Evolutionary conservation across 495 filamentous ascomycete species (phyloP).

Genomic region (Cenococcum geophilum): DNA sequence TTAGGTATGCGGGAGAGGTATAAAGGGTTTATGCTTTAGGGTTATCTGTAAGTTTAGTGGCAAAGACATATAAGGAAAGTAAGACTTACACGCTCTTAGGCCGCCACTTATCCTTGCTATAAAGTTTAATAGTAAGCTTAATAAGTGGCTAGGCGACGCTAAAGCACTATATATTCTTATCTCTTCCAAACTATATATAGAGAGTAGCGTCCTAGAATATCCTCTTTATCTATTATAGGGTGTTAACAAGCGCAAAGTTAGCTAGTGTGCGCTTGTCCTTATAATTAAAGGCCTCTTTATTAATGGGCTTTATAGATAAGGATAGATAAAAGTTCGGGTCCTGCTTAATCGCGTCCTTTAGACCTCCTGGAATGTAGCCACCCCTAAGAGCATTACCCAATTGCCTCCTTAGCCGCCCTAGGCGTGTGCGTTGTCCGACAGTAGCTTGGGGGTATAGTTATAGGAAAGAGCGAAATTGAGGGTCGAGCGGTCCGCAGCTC

Average conservation of each 20-base stretch:
- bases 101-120: conserved; percentile 8
- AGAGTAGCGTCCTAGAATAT: conserved; percentile 2
- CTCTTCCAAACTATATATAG: conserved; percentile 6
- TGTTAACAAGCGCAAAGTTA: neutral
- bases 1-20: conserved; percentile 12
- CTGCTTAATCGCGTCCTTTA: conserved; percentile 4
- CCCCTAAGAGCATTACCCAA: neutral
- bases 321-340: conserved; percentile 8
- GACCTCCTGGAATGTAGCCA: conserved; percentile 10
- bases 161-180: conserved; percentile 22
- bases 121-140: conserved; percentile 14
- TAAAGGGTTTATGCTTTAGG: conserved; percentile 7
- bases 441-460: conserved; percentile 11
- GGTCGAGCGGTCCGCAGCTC: conserved; percentile 12
- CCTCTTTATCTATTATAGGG: neutral
- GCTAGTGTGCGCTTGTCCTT: conserved; percentile 5
- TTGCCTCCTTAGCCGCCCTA: conserved; percentile 2
- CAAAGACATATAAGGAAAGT: conserved; percentile 1
- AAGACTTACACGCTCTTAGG: conserved; percentile 18
- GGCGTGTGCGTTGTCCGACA: neutral
- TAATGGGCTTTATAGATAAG: conserved; percentile 12
- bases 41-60: conserved; percentile 17
- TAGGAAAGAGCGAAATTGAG: conserved; percentile 10
- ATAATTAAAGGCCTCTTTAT: conserved; percentile 14
- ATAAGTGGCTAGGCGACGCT: conserved; percentile 12